Conservation (phyloP, 352 stramenopile genomes). For the Phytophthora pini region DNA sequence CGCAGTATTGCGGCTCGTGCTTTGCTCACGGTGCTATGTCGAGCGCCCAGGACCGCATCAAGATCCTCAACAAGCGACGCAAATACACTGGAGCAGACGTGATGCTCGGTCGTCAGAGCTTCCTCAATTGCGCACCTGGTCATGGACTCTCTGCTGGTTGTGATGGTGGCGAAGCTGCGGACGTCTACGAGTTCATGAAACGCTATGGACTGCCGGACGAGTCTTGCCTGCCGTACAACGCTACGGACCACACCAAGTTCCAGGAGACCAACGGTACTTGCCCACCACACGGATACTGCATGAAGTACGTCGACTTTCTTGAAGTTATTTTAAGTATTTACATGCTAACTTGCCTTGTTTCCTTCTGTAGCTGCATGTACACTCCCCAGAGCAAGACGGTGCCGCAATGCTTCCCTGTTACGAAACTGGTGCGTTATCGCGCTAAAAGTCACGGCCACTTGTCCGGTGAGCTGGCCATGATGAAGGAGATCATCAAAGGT, state of each 20-base stretch:
- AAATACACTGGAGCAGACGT: constrained; percentile 72
- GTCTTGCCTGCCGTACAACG: constrained; percentile 83
- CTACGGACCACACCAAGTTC: constrained; percentile 86
- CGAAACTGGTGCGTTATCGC: constrained; percentile 81
- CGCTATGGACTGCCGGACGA: constrained; percentile 79
- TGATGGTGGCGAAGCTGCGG: constrained; percentile 69
- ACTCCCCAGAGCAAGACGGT: constrained; percentile 54
- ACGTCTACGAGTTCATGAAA: constrained; percentile 86
- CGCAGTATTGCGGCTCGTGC: constrained; percentile 89
- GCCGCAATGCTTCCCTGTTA: constrained; percentile 75
- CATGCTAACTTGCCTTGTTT: constrained; percentile 9
- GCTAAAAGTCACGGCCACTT: constrained; percentile 77
- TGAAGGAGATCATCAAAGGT: constrained; percentile 74
- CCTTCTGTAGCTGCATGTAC: constrained; percentile 73
- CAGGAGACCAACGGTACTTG: constrained; percentile 70
- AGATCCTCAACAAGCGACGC: constrained; percentile 76
- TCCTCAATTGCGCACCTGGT: constrained; percentile 81
- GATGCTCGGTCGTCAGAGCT: constrained; percentile 82
- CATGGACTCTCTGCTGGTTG: constrained; percentile 73
- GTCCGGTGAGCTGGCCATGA: constrained; percentile 79
- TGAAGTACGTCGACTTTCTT: constrained; percentile 64
- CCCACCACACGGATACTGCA: constrained; percentile 79
- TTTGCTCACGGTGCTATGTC: constrained; percentile 82
- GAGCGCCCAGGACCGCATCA: constrained; percentile 82
- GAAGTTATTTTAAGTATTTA: not conserved